Percentiles rank a stretch among this genome's conserved stretches.
Evolutionary conservation across 139 green algal species (phyloP).

Genomic region (Auxenochlorella pyrenoidosa): DNA sequence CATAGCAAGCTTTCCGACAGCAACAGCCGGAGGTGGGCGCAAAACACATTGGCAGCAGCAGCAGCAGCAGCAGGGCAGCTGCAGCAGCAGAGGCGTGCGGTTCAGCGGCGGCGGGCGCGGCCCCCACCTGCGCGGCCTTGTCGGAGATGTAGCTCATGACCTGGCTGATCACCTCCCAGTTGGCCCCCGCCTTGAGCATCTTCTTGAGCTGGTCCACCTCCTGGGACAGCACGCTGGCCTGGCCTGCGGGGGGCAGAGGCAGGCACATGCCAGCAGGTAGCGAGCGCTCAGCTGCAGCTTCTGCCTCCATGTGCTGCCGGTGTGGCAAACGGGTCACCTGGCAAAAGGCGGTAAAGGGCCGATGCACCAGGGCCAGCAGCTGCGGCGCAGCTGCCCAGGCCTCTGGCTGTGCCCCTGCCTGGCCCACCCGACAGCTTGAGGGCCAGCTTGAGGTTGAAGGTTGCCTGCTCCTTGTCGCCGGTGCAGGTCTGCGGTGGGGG

Average conservation of each 20-base stretch:
- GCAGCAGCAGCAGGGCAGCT: background rate
- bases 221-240: slow-evolving; percentile 32
- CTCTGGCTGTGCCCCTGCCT: background rate
- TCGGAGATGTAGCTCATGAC: slow-evolving; percentile 54
- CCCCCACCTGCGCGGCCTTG: slow-evolving; percentile 48
- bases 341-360: no score
- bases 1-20: background rate
- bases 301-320: background rate
- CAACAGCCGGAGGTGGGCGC: no score
- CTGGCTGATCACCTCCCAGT: slow-evolving; percentile 47
- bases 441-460: slow-evolving; percentile 47
- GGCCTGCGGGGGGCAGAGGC: slow-evolving; percentile 13
- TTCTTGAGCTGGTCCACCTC: slow-evolving; percentile 52
- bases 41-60: background rate
- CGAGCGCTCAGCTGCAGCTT: background rate
- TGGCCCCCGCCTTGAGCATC: slow-evolving; percentile 44
- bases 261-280: background rate
- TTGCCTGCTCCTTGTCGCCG: slow-evolving; percentile 52
- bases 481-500: slow-evolving; percentile 42
- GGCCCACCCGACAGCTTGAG: slow-evolving; percentile 50
- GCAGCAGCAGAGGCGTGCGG: background rate
- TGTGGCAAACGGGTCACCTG: background rate
- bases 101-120: no score
- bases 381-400: no score
- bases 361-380: no score